Percentiles rank a stretch among this genome's conserved stretches.
phyloP scores from a whole-genome alignment of 2,329 filamentous ascomycete genomes.

The Elsinoe fawcettii region DNA sequence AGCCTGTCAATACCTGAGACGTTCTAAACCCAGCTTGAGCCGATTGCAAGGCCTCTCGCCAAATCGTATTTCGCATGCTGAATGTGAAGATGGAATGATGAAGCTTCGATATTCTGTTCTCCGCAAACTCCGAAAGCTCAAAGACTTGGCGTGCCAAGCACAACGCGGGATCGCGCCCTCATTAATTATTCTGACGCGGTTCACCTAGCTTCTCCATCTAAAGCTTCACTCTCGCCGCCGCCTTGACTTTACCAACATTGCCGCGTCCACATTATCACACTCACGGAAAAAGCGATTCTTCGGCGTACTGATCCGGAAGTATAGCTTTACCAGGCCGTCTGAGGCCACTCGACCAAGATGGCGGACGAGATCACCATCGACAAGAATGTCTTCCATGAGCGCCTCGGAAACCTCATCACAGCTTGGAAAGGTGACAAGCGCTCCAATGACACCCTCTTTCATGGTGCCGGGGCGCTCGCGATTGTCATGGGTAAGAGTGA shows the following conservation, averaged over 20 bases:
- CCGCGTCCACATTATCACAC: not conserved
- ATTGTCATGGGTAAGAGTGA: conserved; percentile 93
- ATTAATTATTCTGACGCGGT: conserved; percentile 13
- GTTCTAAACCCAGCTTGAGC: not conserved
- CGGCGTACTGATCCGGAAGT: not conserved
- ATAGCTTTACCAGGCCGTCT: conserved; percentile 8
- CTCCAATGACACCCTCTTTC: conserved; percentile 74
- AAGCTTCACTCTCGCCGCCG: conserved; percentile 5
- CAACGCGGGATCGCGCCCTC: conserved; percentile 1
- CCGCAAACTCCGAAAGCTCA: conserved; percentile 12
- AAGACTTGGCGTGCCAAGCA: conserved; percentile 6
- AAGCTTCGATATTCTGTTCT: conserved; percentile 10
- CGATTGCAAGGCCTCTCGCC: not conserved
- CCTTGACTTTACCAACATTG: not conserved
- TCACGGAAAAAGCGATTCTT: not conserved
- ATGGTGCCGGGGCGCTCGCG: conserved; percentile 76
- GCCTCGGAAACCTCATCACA: conserved; percentile 74
- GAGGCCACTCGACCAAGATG: conserved; percentile 37
- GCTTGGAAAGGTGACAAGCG: conserved; percentile 97
- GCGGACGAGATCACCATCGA: conserved; percentile 89
- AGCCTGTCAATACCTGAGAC: not conserved
- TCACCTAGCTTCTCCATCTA: not conserved
- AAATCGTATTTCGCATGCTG: conserved; percentile 15
- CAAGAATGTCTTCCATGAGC: conserved; percentile 86
- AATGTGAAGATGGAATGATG: not conserved